Percentiles rank a stretch among this genome's conserved stretches.
Conservation (phyloP, 345 rosid genomes). For the Cardiospermum halicacabum region DNA sequence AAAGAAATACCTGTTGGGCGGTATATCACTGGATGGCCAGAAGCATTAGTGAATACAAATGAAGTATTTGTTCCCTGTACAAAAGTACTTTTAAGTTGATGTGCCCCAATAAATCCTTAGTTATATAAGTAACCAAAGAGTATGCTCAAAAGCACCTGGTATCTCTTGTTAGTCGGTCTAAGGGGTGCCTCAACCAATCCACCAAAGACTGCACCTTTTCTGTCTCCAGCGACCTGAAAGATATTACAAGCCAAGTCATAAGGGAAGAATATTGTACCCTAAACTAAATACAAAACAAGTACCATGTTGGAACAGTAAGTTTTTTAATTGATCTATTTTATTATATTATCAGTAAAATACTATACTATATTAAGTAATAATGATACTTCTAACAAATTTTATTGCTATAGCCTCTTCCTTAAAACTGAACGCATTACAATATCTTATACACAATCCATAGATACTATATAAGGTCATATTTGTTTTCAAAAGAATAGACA, state of each 20-base stretch:
- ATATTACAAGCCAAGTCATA: slow-evolving; percentile 11
- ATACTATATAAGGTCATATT: neutral
- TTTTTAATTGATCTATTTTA: neutral
- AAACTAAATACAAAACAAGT: neutral
- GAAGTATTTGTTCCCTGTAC: slow-evolving; percentile 82
- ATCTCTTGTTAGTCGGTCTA: slow-evolving; percentile 67
- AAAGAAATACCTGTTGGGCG: slow-evolving; percentile 71
- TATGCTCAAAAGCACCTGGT: slow-evolving; percentile 54
- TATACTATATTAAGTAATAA: neutral
- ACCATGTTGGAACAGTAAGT: neutral
- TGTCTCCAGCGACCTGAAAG: slow-evolving; percentile 81
- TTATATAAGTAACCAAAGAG: slow-evolving; percentile 9
- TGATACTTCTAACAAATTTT: no score
- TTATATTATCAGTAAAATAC: neutral
- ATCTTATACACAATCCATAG: neutral
- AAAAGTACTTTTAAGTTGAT: slow-evolving; percentile 19
- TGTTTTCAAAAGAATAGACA: neutral
- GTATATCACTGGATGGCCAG: slow-evolving; percentile 62
- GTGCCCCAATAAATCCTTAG: neutral
- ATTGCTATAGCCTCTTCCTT: neutral
- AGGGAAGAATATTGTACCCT: neutral
- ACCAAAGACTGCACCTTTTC: slow-evolving; percentile 89
- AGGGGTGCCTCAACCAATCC: slow-evolving; percentile 94
- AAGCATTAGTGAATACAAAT: slow-evolving; percentile 76
- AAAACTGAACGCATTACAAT: neutral